Evolutionary conservation across 2,329 filamentous ascomycete species (phyloP).

Genomic region (Penicillium freii): DNA sequence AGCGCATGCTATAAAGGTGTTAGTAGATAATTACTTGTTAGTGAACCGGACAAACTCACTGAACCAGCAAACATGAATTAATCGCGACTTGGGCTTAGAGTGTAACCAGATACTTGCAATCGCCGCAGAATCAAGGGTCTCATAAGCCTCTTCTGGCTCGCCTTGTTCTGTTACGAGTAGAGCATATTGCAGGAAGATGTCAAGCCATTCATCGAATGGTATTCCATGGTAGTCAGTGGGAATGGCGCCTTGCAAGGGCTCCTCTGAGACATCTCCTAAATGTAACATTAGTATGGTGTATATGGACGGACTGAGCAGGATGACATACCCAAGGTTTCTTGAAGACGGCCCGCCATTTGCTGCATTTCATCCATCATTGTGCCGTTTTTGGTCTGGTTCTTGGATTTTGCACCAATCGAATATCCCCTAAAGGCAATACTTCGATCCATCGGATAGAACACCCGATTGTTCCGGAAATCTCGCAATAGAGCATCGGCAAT

Average conservation of each 20-base stretch:
- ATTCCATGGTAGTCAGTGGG: constrained; percentile 70
- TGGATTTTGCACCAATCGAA: constrained; percentile 42
- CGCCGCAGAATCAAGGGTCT: constrained; percentile 72
- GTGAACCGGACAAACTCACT: constrained; percentile 47
- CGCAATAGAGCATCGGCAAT: constrained; percentile 58
- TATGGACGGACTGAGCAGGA: background rate
- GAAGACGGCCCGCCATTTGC: constrained; percentile 45
- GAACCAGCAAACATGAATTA: constrained; percentile 76
- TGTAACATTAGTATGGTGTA: constrained; percentile 14
- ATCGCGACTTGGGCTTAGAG: constrained; percentile 63
- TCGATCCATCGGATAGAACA: constrained; percentile 58
- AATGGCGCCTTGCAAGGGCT: constrained; percentile 33
- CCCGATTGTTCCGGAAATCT: constrained; percentile 59
- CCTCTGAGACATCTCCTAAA: constrained; percentile 25
- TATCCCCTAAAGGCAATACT: constrained; percentile 52
- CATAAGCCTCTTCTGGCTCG: constrained; percentile 71
- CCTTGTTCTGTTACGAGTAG: constrained; percentile 69
- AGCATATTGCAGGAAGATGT: constrained; percentile 85
- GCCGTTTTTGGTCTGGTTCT: constrained; percentile 36
- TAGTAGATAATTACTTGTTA: background rate
- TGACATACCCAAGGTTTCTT: constrained; percentile 41
- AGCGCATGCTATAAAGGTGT: constrained; percentile 63
- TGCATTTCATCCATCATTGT: constrained; percentile 45
- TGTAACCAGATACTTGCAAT: constrained; percentile 82
- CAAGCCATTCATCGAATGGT: constrained; percentile 79